Conservation (phyloP, 2,329 filamentous ascomycete species). For the Talaromyces sp. region DNA sequence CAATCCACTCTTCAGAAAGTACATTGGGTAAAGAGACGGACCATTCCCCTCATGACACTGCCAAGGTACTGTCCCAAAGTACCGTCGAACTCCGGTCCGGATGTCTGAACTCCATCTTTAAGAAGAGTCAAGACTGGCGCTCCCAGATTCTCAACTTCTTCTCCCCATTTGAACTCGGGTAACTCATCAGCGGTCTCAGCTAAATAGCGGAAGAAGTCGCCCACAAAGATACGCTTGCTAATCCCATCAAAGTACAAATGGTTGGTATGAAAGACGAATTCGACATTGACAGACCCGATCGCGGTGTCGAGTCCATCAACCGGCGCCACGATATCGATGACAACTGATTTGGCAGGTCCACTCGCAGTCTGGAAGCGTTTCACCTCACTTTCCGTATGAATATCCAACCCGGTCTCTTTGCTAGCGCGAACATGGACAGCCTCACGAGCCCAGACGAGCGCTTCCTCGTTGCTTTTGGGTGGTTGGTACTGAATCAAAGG, state of each 20-base stretch:
- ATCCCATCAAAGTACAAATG: conserved; percentile 11
- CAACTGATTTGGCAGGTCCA: neutral
- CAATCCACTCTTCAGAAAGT: neutral
- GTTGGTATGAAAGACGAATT: conserved; percentile 8
- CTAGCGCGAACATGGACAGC: neutral
- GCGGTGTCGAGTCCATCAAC: neutral
- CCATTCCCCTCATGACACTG: neutral
- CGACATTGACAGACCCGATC: neutral
- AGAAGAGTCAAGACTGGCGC: conserved; percentile 1
- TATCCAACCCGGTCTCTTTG: neutral
- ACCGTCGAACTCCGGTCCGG: conserved; percentile 5
- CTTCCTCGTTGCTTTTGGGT: neutral
- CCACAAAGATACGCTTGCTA: conserved; percentile 7
- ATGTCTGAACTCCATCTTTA: neutral
- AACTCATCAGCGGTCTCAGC: neutral
- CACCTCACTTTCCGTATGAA: neutral
- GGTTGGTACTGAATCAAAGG: conserved; percentile 9
- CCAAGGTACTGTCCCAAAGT: neutral
- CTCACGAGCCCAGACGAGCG: conserved; percentile 4
- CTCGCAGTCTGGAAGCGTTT: neutral
- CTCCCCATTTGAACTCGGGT: conserved; percentile 3
- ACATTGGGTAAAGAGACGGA: no score
- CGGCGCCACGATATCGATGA: conserved; percentile 3
- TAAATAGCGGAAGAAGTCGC: conserved; percentile 4
- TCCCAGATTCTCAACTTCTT: conserved; percentile 8